Evolutionary conservation across 169 alveolate genomes (phyloP).

Genomic region (Sarcocystis neurona): DNA sequence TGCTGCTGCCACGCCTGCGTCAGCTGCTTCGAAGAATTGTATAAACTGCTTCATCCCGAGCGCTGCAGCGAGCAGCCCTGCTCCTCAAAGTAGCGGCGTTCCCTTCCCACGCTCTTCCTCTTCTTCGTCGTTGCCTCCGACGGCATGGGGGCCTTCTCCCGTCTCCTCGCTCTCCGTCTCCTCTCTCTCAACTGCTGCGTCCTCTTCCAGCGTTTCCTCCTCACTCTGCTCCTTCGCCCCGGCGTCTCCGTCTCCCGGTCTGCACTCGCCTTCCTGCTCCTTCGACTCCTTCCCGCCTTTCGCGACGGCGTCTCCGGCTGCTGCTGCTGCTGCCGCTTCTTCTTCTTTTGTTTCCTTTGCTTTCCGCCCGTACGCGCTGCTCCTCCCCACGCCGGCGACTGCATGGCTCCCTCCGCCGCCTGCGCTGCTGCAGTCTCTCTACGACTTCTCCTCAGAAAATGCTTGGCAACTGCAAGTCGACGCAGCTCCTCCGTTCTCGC

Average conservation of each 20-base stretch:
- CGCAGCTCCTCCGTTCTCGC: not conserved
- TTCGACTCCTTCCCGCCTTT: not conserved
- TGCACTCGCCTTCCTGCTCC: not conserved
- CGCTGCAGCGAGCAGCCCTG: no score
- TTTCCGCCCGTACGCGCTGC: not conserved
- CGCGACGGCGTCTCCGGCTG: not conserved
- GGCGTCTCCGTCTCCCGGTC: not conserved
- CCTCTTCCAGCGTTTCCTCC: not conserved
- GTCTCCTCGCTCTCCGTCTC: no score
- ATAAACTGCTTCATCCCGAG: no score
- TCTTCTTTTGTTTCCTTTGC: not conserved
- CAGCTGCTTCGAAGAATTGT: no score
- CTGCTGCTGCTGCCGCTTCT: not conserved
- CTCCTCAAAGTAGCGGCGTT: no score
- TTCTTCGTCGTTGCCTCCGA: no score
- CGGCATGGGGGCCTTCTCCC: no score
- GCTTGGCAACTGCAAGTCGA: not conserved
- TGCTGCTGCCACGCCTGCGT: no score
- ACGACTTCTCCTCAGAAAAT: slow-evolving; percentile 3
- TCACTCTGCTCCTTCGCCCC: not conserved
- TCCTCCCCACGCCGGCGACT: no score
- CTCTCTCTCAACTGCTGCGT: no score
- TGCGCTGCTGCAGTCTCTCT: not conserved
- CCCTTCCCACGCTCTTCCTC: no score
- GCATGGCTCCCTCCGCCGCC: no score